These are phyloP conservation scores for Xylaria palmicola DNA, from an alignment of 495 filamentous ascomycete genomes.

Conservation along the genomic window DNA sequence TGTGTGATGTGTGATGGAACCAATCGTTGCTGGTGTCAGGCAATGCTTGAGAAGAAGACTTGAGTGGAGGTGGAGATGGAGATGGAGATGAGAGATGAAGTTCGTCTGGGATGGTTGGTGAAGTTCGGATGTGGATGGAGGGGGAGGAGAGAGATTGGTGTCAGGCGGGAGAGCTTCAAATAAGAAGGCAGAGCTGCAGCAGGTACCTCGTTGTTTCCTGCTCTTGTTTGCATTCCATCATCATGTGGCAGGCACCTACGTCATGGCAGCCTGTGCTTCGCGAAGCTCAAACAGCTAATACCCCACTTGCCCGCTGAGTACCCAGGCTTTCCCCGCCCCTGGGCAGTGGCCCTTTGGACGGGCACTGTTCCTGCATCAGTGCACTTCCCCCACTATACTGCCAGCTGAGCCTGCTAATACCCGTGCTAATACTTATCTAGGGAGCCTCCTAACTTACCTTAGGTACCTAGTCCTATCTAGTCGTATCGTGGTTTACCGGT, in stretches of 20 bases:
- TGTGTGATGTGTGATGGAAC: neutral
- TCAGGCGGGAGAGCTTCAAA: slow-evolving; percentile 27
- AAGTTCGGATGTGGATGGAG: slow-evolving; percentile 4
- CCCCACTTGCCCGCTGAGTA: neutral
- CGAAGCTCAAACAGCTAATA: neutral
- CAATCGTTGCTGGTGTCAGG: neutral
- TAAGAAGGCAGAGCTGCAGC: slow-evolving; percentile 25
- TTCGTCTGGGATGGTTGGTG: neutral
- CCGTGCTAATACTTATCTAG: no score
- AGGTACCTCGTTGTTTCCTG: slow-evolving; percentile 26
- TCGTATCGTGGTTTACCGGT: neutral
- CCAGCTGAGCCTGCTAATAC: neutral
- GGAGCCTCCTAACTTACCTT: neutral
- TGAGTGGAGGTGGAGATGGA: neutral
- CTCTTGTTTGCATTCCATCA: slow-evolving; percentile 30
- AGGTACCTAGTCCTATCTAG: neutral
- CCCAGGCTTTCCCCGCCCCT: neutral
- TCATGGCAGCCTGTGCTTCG: slow-evolving; percentile 23
- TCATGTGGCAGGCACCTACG: slow-evolving; percentile 29
- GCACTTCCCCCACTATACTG: neutral
- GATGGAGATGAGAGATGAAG: slow-evolving; percentile 4
- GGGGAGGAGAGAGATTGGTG: neutral
- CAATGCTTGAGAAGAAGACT: neutral
- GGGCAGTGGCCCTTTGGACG: no score
- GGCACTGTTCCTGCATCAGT: slow-evolving; percentile 5